These are phyloP conservation scores for Tricladium varicosporioides DNA, from an alignment of 2,329 filamentous ascomycete species.

Conservation along the genomic window DNA sequence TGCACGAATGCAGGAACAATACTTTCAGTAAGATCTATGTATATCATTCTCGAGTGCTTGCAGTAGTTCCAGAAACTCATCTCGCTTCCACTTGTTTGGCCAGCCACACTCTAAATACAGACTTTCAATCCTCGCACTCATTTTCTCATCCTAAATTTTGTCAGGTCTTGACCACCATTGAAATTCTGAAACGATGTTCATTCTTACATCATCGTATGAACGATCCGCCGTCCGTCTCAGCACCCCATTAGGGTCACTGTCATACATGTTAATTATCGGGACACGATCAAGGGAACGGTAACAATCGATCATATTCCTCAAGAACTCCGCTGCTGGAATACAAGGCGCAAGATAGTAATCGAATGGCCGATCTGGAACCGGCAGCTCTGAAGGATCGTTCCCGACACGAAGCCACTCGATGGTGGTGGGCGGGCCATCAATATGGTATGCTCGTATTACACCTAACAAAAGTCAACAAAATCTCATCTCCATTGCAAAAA, in stretches of 20 bases:
- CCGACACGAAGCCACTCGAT: background rate
- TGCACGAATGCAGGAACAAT: too few relatives aligned
- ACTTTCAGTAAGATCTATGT: too few relatives aligned
- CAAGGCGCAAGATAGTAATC: background rate
- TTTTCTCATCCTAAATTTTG: background rate
- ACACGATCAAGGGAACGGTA: background rate
- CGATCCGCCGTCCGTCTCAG: background rate
- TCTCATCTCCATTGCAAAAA: background rate
- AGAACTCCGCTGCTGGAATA: background rate
- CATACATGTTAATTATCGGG: background rate
- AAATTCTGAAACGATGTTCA: too few relatives aligned
- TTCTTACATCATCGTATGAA: background rate
- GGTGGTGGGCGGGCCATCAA: background rate
- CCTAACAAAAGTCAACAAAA: background rate
- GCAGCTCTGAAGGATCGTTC: background rate
- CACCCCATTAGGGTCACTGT: background rate
- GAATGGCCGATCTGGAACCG: background rate
- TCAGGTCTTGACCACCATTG: too few relatives aligned
- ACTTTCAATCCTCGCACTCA: background rate
- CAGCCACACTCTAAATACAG: background rate
- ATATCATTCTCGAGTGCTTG: background rate
- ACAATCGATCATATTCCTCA: background rate
- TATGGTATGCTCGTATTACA: background rate
- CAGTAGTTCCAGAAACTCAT: background rate
- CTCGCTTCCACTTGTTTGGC: background rate